Conservation (phyloP, 1,139 yeast genomes). For the Hyphopichia fennica region DNA sequence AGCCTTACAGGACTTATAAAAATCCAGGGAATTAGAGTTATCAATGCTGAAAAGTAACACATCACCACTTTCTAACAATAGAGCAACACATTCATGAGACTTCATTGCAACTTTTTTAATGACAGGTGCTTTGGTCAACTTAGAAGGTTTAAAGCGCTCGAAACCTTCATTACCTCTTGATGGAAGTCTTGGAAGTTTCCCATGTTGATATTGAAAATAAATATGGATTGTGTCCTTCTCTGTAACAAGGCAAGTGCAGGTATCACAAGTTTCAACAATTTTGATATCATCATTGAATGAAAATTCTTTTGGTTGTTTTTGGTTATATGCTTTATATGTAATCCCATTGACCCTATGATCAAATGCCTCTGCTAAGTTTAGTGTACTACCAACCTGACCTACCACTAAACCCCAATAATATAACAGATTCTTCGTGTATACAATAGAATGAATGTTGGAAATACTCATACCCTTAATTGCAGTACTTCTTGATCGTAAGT, state of each 20-base stretch:
- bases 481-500: slow-evolving; percentile 36
- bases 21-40: slow-evolving; percentile 15
- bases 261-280: slow-evolving; percentile 66
- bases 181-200: slow-evolving; percentile 46
- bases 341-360: slow-evolving; percentile 30
- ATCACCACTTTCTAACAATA: slow-evolving; percentile 56
- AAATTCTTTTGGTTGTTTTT: slow-evolving; percentile 44
- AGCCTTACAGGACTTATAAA: slow-evolving; percentile 26
- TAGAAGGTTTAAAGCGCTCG: slow-evolving; percentile 54
- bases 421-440: slow-evolving; percentile 51
- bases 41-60: slow-evolving; percentile 35
- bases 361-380: slow-evolving; percentile 13
- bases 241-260: slow-evolving; percentile 67
- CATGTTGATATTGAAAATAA: slow-evolving; percentile 57
- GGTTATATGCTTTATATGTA: slow-evolving; percentile 33
- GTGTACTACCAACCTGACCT: slow-evolving; percentile 77
- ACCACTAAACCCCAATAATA: slow-evolving; percentile 79
- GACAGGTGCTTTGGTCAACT: slow-evolving; percentile 39
- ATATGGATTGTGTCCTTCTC: slow-evolving; percentile 62
- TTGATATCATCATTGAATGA: slow-evolving; percentile 52
- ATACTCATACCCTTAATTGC: slow-evolving; percentile 57
- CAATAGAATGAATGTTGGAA: slow-evolving; percentile 73
- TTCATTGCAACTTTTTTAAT: slow-evolving; percentile 36
- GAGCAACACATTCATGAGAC: slow-evolving; percentile 34
- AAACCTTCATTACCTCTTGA: slow-evolving; percentile 41